These are phyloP conservation scores for Larix kaempferi DNA, from an alignment of 75 land plant species.

Conservation along the genomic window DNA sequence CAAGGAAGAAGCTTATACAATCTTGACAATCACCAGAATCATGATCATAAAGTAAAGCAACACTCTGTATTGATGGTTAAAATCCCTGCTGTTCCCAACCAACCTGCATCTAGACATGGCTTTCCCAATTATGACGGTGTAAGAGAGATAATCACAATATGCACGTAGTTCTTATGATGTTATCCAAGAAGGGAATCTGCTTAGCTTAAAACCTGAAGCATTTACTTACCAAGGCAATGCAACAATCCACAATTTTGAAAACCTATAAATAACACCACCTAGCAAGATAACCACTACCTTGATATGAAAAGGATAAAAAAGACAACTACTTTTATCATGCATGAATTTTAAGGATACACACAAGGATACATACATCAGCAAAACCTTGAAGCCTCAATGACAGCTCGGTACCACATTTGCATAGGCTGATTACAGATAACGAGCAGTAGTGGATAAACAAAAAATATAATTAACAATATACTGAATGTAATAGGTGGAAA, in stretches of 20 bases:
- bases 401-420: slow-evolving; percentile 27
- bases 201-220: neutral
- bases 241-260: neutral
- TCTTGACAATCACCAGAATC: neutral
- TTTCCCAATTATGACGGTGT: neutral
- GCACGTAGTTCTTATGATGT: neutral
- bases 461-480: neutral
- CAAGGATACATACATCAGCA: slow-evolving; percentile 47
- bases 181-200: neutral
- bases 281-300: neutral
- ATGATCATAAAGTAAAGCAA: neutral
- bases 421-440: slow-evolving; percentile 14
- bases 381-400: slow-evolving; percentile 30
- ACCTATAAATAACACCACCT: neutral
- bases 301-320: neutral
- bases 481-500: neutral
- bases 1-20: neutral
- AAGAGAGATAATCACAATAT: neutral
- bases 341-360: slow-evolving; percentile 48
- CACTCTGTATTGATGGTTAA: neutral
- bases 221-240: neutral
- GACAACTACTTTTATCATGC: neutral
- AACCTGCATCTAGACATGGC: neutral
- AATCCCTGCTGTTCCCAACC: neutral
- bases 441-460: neutral